Evolutionary conservation across 371 early-diverging fungal species (phyloP).

Genomic region (Actinomortierella ambigua): DNA sequence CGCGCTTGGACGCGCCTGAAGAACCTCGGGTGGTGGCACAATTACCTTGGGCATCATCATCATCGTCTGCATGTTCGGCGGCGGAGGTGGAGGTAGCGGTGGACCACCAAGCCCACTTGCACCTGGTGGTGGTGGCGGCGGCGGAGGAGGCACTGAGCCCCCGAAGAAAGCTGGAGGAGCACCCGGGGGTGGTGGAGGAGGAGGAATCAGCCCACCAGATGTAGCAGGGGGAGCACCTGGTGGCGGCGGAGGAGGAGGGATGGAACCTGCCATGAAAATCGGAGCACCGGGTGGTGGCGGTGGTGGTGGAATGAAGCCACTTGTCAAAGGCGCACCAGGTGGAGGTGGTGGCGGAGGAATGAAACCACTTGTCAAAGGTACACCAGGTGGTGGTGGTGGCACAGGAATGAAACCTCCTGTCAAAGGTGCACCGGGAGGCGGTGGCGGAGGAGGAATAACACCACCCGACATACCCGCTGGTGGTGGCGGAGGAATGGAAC

Average conservation of each 20-base stretch:
- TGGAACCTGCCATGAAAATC: constrained; percentile 24
- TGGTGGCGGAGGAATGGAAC: neutral
- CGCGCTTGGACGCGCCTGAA: constrained; percentile 14
- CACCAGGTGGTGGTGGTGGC: neutral
- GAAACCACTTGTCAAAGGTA: neutral
- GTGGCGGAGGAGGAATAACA: constrained; percentile 7
- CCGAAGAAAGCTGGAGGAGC: neutral
- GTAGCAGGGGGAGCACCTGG: constrained; percentile 4
- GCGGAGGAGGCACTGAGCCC: constrained; percentile 5
- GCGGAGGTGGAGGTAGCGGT: constrained; percentile 5
- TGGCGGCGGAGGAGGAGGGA: constrained; percentile 40
- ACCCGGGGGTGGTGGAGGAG: constrained; percentile 8
- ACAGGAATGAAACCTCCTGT: constrained; percentile 3
- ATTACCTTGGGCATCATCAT: neutral
- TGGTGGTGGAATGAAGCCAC: neutral
- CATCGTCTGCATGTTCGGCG: neutral
- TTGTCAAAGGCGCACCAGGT: constrained; percentile 6
- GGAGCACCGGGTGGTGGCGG: constrained; percentile 37
- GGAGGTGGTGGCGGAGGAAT: constrained; percentile 23
- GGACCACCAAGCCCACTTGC: no score
- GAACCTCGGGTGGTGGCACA: constrained; percentile 12
- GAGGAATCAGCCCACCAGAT: neutral
- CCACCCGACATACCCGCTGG: neutral
- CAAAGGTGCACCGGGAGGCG: neutral
- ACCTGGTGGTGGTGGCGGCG: constrained; percentile 8